These are phyloP conservation scores for Claviceps arundinis DNA, from an alignment of 2,329 filamentous ascomycete species.

Conservation along the genomic window DNA sequence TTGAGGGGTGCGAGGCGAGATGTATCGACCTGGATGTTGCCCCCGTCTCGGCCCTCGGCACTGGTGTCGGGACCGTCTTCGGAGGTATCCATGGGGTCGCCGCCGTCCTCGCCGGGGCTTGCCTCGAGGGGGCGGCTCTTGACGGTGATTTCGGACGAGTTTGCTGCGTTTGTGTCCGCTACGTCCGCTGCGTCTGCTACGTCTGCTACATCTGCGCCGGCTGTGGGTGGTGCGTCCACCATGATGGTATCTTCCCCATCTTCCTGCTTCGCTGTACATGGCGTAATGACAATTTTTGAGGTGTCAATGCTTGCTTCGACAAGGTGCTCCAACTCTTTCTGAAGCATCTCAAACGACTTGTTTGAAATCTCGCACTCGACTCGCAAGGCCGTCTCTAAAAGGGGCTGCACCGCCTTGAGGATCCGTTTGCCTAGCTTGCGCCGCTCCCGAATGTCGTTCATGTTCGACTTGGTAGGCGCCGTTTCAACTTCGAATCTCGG, in stretches of 20 bases:
- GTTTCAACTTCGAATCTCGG: conserved; percentile 26
- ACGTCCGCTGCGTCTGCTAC: too few relatives aligned
- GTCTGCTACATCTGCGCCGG: too few relatives aligned
- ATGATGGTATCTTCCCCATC: conserved; percentile 35
- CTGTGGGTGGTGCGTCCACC: conserved; percentile 26
- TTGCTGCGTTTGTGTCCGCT: conserved; percentile 12
- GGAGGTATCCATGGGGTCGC: conserved; percentile 22
- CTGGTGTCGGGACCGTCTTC: conserved; percentile 21
- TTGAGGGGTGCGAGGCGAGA: conserved; percentile 20
- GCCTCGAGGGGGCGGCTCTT: conserved; percentile 15
- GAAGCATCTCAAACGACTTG: conserved; percentile 54
- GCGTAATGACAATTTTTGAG: conserved; percentile 27
- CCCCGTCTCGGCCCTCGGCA: conserved; percentile 18
- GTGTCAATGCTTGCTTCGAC: conserved; percentile 54
- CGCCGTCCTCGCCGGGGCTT: conserved; percentile 12
- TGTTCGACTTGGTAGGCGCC: conserved; percentile 38
- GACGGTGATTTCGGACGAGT: conserved; percentile 34
- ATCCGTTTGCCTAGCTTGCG: conserved; percentile 83
- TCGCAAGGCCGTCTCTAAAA: conserved; percentile 60
- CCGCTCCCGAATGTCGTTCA: conserved; percentile 62
- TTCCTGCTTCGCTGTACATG: conserved; percentile 23
- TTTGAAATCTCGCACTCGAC: conserved; percentile 73
- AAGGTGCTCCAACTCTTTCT: conserved; percentile 61
- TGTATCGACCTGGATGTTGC: conserved; percentile 34
- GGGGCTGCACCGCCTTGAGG: conserved; percentile 66